These are phyloP conservation scores for Helicosporidium sp. DNA, from an alignment of 139 green algal species.

Conservation along the genomic window DNA sequence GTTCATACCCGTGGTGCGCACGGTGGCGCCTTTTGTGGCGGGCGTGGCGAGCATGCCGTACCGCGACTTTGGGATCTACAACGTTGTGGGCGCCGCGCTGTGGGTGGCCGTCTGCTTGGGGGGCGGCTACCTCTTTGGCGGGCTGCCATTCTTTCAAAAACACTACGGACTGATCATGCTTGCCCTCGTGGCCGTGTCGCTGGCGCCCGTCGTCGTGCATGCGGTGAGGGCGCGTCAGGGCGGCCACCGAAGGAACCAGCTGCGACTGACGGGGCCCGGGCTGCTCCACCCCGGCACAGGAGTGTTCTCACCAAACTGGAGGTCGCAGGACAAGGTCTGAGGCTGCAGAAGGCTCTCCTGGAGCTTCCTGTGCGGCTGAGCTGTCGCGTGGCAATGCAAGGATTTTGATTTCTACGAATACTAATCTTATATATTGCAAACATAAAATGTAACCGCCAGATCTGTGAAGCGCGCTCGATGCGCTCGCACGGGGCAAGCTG, in stretches of 20 bases:
- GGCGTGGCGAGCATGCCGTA: conserved; percentile 67
- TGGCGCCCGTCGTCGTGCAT: conserved; percentile 58
- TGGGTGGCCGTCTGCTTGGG: conserved; percentile 61
- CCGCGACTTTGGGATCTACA: conserved; percentile 50
- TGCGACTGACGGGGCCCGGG: neutral
- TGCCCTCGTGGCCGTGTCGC: conserved; percentile 56
- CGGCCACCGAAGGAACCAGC: neutral
- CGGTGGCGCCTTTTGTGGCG: conserved; percentile 82
- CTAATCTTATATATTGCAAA: too few species aligned
- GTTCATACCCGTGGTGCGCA: conserved; percentile 82
- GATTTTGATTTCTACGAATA: too few species aligned
- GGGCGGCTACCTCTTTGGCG: conserved; percentile 68
- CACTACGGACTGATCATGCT: conserved; percentile 80
- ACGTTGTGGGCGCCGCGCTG: conserved; percentile 60
- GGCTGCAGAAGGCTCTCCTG: too few species aligned
- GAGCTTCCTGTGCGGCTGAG: too few species aligned
- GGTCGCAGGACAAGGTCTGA: too few species aligned
- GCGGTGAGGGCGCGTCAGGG: conserved; percentile 8
- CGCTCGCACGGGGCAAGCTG: neutral
- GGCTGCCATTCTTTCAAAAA: conserved; percentile 67
- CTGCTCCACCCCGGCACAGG: too few species aligned
- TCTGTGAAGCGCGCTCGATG: too few species aligned
- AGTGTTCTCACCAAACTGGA: too few species aligned
- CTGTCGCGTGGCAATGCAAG: too few species aligned
- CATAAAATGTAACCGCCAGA: too few species aligned